Evolutionary conservation across 2,329 filamentous ascomycete species (phyloP).

Genomic region (Beauveria sp.): DNA sequence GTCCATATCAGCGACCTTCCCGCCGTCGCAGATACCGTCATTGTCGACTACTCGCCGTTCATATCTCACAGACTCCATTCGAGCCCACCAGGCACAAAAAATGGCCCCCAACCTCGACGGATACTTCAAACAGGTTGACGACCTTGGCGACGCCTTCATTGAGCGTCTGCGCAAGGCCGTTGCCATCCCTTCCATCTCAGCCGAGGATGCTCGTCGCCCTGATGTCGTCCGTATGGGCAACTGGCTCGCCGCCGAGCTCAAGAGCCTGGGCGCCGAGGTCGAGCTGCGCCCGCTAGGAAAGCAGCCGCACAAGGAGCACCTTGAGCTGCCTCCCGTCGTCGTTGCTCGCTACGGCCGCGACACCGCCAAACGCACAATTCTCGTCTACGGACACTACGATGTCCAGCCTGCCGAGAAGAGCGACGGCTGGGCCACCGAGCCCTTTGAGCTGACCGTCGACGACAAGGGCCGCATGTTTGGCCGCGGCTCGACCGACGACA

Average conservation of each 20-base stretch:
- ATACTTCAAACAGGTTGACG: conserved; percentile 89
- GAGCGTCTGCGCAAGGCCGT: conserved; percentile 86
- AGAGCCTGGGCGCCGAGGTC: conserved; percentile 74
- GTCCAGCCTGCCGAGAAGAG: conserved; percentile 90
- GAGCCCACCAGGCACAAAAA: conserved; percentile 55
- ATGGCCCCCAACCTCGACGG: conserved; percentile 89
- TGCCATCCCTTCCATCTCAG: conserved; percentile 91
- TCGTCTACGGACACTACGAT: conserved; percentile 98
- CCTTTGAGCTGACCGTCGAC: conserved; percentile 81
- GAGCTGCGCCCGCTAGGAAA: conserved; percentile 82
- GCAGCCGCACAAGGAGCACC: conserved; percentile 82
- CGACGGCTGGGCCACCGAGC: conserved; percentile 93
- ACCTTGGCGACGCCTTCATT: conserved; percentile 72
- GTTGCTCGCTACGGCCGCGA: conserved; percentile 89
- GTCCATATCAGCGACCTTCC: background rate
- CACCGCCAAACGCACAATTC: conserved; percentile 84
- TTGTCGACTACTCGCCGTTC: conserved; percentile 20
- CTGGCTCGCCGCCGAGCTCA: conserved; percentile 78
- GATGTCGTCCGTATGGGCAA: conserved; percentile 97
- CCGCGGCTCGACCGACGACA: conserved; percentile 92
- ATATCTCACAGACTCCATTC: conserved; percentile 47
- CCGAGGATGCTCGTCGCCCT: conserved; percentile 77
- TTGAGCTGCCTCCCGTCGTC: conserved; percentile 87
- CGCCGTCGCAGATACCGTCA: background rate
- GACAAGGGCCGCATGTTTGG: conserved; percentile 94